A percentile compares a stretch with the other conserved stretches of the same genome.
Conservation (phyloP, 192 early-diverging fungal genomes). For the Entomortierella chlamydospora region DNA sequence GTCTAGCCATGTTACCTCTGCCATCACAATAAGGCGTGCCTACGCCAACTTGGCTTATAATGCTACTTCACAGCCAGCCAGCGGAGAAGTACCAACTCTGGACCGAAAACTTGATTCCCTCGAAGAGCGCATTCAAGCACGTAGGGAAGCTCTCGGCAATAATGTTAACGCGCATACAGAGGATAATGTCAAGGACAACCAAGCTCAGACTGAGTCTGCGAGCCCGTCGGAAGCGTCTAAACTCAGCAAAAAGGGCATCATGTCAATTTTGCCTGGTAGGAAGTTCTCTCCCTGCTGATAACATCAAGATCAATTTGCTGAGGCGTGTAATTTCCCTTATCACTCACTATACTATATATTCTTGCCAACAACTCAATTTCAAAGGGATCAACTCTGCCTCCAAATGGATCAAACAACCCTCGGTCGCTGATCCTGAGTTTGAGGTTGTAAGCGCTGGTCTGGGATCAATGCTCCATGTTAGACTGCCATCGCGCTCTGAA, state of each 20-base stretch:
- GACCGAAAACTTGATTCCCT: constrained; percentile 51
- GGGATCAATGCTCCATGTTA: constrained; percentile 56
- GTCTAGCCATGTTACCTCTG: constrained; percentile 15
- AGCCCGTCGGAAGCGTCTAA: constrained; percentile 11
- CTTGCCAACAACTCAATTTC: background rate
- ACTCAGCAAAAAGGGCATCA: constrained; percentile 42
- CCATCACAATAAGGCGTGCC: constrained; percentile 20
- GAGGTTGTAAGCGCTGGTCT: constrained; percentile 65
- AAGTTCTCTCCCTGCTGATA: background rate
- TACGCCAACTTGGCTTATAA: constrained; percentile 53
- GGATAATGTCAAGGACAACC: background rate
- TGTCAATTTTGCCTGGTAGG: constrained; percentile 51
- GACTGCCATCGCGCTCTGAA: constrained; percentile 63
- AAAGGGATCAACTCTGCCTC: constrained; percentile 54
- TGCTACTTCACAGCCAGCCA: constrained; percentile 26
- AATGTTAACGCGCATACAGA: constrained; percentile 9
- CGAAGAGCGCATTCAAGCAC: constrained; percentile 54
- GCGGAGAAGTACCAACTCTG: constrained; percentile 41
- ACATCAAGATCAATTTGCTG: constrained; percentile 1
- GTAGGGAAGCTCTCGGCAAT: constrained; percentile 26
- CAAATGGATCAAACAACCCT: constrained; percentile 55
- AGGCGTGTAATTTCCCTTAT: background rate
- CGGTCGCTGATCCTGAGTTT: constrained; percentile 63
- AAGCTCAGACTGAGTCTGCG: background rate
- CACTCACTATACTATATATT: background rate